These are phyloP conservation scores for Daldinia vernicosa DNA, from an alignment of 495 filamentous ascomycete genomes.

Conservation along the genomic window DNA sequence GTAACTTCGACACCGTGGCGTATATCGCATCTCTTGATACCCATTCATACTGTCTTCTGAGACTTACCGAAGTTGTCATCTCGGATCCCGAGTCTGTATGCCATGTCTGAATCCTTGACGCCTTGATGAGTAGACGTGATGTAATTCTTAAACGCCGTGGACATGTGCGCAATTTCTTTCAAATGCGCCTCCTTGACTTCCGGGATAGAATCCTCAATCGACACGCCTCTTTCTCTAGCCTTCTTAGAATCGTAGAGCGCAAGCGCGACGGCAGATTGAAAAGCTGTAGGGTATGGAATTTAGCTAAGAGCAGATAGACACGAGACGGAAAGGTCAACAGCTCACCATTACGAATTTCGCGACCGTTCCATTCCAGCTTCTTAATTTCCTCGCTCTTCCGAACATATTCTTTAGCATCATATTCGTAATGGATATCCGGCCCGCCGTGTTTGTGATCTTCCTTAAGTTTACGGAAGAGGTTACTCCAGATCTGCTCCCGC, in stretches of 20 bases:
- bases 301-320: neutral
- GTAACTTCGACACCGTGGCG: neutral
- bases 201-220: slow-evolving; percentile 11
- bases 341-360: slow-evolving; percentile 20
- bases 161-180: slow-evolving; percentile 18
- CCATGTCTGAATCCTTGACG: slow-evolving; percentile 10
- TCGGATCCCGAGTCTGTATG: slow-evolving; percentile 11
- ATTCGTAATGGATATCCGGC: slow-evolving; percentile 16
- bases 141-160: slow-evolving; percentile 19
- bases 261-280: slow-evolving; percentile 22
- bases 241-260: slow-evolving; percentile 17
- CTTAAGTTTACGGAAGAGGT: slow-evolving; percentile 18
- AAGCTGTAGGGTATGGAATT: neutral
- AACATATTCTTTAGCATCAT: slow-evolving; percentile 22
- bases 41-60: neutral
- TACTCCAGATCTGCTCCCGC: slow-evolving; percentile 17
- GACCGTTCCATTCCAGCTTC: slow-evolving; percentile 20
- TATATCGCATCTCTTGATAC: neutral
- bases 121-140: slow-evolving; percentile 19
- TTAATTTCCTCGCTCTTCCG: slow-evolving; percentile 7
- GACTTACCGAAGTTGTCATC: slow-evolving; percentile 10
- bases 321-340: neutral
- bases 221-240: slow-evolving; percentile 8
- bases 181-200: slow-evolving; percentile 18
- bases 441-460: slow-evolving; percentile 14